Conservation (phyloP, 1,139 yeast genomes). For the Scheffersomyces lignicola region DNA sequence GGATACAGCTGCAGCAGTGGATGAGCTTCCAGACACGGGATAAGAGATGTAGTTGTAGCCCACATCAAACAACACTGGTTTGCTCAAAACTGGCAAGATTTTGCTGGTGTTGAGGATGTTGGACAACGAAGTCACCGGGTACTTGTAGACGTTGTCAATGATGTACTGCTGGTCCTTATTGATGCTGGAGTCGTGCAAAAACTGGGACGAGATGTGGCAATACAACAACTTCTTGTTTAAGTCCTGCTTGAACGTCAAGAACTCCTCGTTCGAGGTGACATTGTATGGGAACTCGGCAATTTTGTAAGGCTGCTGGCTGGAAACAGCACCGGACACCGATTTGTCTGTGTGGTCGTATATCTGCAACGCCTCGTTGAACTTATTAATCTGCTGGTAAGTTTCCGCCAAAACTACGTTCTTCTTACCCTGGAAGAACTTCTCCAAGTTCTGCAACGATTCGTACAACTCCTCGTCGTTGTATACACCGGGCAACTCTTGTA, state of each 20-base stretch:
- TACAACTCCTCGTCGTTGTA: constrained; percentile 74
- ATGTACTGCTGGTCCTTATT: constrained; percentile 18
- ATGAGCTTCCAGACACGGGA: constrained; percentile 18
- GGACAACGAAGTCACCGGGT: constrained; percentile 39
- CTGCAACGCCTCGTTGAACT: constrained; percentile 56
- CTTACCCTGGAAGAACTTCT: constrained; percentile 43
- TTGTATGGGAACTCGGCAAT: constrained; percentile 39
- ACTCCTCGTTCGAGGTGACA: constrained; percentile 37
- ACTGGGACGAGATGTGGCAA: constrained; percentile 54
- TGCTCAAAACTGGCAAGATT: constrained; percentile 60
- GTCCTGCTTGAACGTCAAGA: constrained; percentile 26
- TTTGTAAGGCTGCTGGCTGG: constrained; percentile 17
- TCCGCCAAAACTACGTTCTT: constrained; percentile 50
- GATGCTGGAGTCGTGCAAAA: constrained; percentile 24
- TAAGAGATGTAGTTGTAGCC: constrained; percentile 79
- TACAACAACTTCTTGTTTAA: constrained; percentile 33
- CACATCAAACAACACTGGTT: constrained; percentile 88
- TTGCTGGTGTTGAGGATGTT: constrained; percentile 49
- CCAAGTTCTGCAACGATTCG: constrained; percentile 52
- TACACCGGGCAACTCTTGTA: constrained; percentile 87
- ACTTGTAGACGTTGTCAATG: constrained; percentile 52
- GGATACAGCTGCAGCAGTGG: constrained; percentile 7
- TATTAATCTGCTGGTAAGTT: constrained; percentile 46
- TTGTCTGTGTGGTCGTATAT: constrained; percentile 40
- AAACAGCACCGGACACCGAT: constrained; percentile 8